Base-by-base conservation (phyloP, 768 basidiomycete genomes). In the Tricholoma flavovirens region DNA sequence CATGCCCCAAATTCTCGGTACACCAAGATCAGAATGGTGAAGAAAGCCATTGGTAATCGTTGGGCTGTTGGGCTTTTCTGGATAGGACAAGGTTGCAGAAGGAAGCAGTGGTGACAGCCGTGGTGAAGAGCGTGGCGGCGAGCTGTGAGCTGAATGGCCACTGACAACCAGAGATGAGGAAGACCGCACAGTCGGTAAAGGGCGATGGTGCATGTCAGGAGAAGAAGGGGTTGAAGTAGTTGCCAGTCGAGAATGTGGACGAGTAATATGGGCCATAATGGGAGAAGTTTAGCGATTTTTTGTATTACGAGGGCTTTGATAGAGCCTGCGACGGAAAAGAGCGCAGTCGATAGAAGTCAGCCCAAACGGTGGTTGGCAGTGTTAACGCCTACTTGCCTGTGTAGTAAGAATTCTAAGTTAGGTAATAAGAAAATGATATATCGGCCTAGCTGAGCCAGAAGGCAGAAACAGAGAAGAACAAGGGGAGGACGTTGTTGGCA, bases 1-100 rank as follows among this genome's bases (percentile, higher is more conserved):
- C 64, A 90, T 62, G 9, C 88, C 88, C 57, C 76, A 88, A 58
- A 90, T 73, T 11, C 78, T 82, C 0, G 87, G 86, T 9, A 65
- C 60, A 49, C 62, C 52, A 12, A 65, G 69, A 4, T 73, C 73
- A 10, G 69, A 69, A 33, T 67, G 64, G 0, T 72, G 66, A 8
- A 67, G 61, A 48, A 71, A 68, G 50, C 73, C 73, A 55, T 72
- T 69, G 17, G 69, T 51, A 54, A 59, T 43, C 49, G 64, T 17
- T 57, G 67, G 53, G 50, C 64, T 66, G 49, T 70, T 60, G 12
- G 70, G 65, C 14, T 78, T 77, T 55, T 74, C 76, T 5, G 77
- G 66, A 55, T 71, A 76, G 35, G 69, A 66, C 14, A 78, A 68
- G 33, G 76, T 66, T 26, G 80, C 68, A 38, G 81, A 72, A 10